Evolutionary conservation across 1,284 basidiomycete species (phyloP), one percentile per base, ranked within the genome.

Genomic region (Amylostereum chailletii): DNA sequence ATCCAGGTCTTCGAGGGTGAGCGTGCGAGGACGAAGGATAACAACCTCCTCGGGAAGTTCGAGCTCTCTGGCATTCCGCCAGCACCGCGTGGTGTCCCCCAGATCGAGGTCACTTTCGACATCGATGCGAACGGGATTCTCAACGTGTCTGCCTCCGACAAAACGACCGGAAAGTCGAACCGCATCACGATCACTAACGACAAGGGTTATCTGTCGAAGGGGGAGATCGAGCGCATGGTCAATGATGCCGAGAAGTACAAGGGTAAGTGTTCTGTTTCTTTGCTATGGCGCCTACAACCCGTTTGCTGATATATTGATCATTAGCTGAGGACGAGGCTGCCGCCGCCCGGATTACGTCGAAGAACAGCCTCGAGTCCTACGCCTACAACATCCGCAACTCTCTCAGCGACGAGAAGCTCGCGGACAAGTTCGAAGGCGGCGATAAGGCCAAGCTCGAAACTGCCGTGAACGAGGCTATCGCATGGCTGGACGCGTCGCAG

Each of bases 1-100:
- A 97, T 99, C 72, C 95, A 97, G 71, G 95, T 99, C 53, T 99
- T 81, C 74, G 95, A 99, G 80, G 95, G 96, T 74, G 96, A 99
- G 75, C 94, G 95, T 79, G 91, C 94, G 48, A 90, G 94, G 65
- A 97, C 94, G 57, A 98, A 97, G 82, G 96, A 99, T 77, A 98
- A 97, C 81, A 97, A 97, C 78, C 70, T 98, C 49, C 91, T 99
- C 70, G 95, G 95, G 66, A 96, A 98, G 75, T 99, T 98, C 75
- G 94, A 98, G 74, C 89, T 98, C 48, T 86, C 94, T 49, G 94
- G 94, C 56, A 98, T 99, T 62, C 95, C 95, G 36, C 95, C 95
- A 38, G 94, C 94, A 45, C 95, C 95, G 57, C 93, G 95, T 76
- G 95, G 95, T 79, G 94, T 97, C 61, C 94, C 95, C 63, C 94